Conservation (phyloP, 2,329 filamentous ascomycete species). For the Ceratocystiopsis sp. region DNA sequence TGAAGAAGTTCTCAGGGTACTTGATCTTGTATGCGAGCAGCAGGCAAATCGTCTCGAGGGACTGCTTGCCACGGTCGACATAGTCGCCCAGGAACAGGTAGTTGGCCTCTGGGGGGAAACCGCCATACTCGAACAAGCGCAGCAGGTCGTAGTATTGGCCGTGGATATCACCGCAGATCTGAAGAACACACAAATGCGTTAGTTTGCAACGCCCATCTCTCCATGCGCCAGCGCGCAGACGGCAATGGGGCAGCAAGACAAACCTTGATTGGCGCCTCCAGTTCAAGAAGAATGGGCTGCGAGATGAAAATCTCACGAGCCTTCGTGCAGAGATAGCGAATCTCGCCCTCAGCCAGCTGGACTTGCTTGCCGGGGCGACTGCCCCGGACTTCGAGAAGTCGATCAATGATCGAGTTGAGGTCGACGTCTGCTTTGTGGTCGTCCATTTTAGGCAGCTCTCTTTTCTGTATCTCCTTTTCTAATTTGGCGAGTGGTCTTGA, state of each 20-base stretch:
- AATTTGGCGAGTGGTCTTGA: not conserved
- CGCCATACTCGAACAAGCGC: conserved; percentile 93
- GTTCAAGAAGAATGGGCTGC: conserved; percentile 90
- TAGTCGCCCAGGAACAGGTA: conserved; percentile 99
- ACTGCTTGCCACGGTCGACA: conserved; percentile 97
- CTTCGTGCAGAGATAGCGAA: conserved; percentile 94
- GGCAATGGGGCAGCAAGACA: conserved; percentile 12
- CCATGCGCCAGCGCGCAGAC: too few relatives aligned
- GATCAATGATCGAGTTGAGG: conserved; percentile 98
- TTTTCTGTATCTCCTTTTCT: conserved; percentile 2
- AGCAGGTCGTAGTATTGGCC: conserved; percentile 98
- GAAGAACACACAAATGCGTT: not conserved
- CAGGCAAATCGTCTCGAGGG: conserved; percentile 93
- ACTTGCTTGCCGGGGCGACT: conserved; percentile 98
- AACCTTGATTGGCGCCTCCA: conserved; percentile 99
- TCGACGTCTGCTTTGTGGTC: conserved; percentile 74
- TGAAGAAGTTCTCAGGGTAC: conserved; percentile 99
- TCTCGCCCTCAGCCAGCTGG: conserved; percentile 89
- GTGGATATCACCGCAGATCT: conserved; percentile 99
- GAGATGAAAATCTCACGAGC: conserved; percentile 99
- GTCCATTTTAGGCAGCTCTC: conserved; percentile 29
- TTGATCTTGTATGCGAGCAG: conserved; percentile 99
- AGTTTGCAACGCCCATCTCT: not conserved
- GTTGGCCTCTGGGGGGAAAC: conserved; percentile 96
- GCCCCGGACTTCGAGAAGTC: conserved; percentile 90